Base-by-base conservation (phyloP, 2,329 filamentous ascomycete species). In the Phyllosticta capitalensis region DNA sequence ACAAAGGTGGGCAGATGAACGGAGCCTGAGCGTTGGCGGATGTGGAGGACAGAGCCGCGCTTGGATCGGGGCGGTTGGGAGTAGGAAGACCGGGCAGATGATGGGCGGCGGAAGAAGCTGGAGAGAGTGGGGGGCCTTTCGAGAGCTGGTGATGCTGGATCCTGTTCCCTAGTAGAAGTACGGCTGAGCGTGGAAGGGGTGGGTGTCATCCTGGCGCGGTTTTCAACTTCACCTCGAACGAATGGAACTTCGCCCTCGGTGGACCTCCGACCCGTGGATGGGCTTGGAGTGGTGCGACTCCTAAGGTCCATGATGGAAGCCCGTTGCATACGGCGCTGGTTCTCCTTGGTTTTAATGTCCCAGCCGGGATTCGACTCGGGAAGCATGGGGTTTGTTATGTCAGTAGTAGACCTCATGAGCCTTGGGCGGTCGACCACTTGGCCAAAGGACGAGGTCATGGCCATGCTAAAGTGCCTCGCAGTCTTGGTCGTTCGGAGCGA, bases 391-490 rank as follows among this genome's bases (percentile, higher is more conserved):
- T 9, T 14, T 3, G 30, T 38, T 12, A 38, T 14, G 30, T 38
- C 30, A 38, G 30, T 38, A 5, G 30, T 38, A 38, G 30, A 38
- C 45, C 58, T 52, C 49, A 53, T 17, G 1, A 60, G 54, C 58
- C 52, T 53, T 20, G 53, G 58, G 48, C 58, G 58, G 33, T 60
- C 49, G 48, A 38, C 5, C 10, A n/a, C n/a, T n/a, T 38, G 30
- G 17, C 48, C 12, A 24, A 21, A 22, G 17, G 53, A 52, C 3
- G 58, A 53, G 19, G 54, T 9, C n/a, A 52, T 26, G 20, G 57
- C 58, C 53, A 60, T 56, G 58, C 58, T 60, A 30, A 56, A 60
- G 28, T 60, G 54, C 50, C 54, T 60, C n/a, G 28, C 30, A 4
- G 52, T 48, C 49, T 54, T 60, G 17, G 48, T 33, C 19, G 54